phyloP scores from a whole-genome alignment of 1,139 yeast species.

The Eremothecium cymbalariae region DNA sequence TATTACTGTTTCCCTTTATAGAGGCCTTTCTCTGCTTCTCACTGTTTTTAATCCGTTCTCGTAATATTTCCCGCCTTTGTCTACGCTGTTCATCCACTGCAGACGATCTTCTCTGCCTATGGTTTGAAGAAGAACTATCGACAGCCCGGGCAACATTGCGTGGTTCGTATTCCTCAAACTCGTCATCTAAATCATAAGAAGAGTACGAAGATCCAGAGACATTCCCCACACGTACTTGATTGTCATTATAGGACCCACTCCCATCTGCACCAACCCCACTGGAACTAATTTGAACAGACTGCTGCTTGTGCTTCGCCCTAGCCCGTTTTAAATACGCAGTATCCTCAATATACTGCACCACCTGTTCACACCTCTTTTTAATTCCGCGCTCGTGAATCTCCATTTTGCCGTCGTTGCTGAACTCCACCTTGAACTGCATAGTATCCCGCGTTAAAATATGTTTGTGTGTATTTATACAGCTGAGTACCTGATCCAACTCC shows the following conservation, averaged over 20 bases:
- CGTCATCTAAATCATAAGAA: constrained; percentile 17
- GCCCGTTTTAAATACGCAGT: constrained; percentile 26
- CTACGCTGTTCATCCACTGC: constrained; percentile 30
- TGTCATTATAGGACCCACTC: constrained; percentile 19
- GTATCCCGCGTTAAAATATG: constrained; percentile 28
- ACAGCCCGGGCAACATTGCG: too few species aligned
- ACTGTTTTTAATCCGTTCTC: constrained; percentile 29
- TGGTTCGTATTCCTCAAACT: constrained; percentile 17
- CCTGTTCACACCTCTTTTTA: constrained; percentile 28
- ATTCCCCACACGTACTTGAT: constrained; percentile 10
- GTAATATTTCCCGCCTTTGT: constrained; percentile 31
- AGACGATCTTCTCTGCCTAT: constrained; percentile 20
- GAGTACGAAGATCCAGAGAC: constrained; percentile 9
- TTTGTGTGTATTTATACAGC: constrained; percentile 28
- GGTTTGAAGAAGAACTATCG: constrained; percentile 10
- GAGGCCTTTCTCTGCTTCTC: constrained; percentile 25
- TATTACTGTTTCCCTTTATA: constrained; percentile 16
- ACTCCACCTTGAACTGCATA: constrained; percentile 24
- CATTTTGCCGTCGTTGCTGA: constrained; percentile 33
- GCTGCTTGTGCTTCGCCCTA: constrained; percentile 25
- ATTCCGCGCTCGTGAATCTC: constrained; percentile 33
- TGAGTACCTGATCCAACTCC: constrained; percentile 28
- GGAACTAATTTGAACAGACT: constrained; percentile 21
- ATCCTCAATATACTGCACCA: constrained; percentile 27
- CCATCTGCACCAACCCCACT: constrained; percentile 12